Evolutionary conservation across 306 rosid species (phyloP), one percentile per base, ranked within the genome.

Genomic region (Cucurbita argyrosperma): DNA sequence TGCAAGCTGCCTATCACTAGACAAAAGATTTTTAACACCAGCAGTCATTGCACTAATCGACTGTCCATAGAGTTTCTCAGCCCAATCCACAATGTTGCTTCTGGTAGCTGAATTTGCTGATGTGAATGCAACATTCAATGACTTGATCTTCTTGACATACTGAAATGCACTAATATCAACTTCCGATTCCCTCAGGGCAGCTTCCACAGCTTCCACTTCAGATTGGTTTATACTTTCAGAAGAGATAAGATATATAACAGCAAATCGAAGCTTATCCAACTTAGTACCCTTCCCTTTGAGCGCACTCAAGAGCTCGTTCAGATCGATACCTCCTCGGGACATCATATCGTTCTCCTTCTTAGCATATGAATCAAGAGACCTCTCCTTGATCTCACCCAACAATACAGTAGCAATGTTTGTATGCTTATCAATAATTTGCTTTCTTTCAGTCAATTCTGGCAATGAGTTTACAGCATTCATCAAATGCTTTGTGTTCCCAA

Each of bases 41-140:
- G 98, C 98, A 12, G 98, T 90, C 84, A 94, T 97, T 5, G 91
- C 97, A 55, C 96, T 92, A 47, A 92, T 87, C 47, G 97, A 92
- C 82, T 92, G 97, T 50, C 97, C 96, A 61, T 94, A 94, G 42
- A 94, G 89, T 74, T 90, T 94, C 83, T 94, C 98, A 4, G 97
- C 98, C 98, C 98, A 94, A 80, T 94, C 98, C 13, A 94, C 98
- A 60, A 94, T 89, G 86, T 94, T 89, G 79, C 94, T 90, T 82
- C 96, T 79, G 87, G 89, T 88, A 67, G 97, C 97, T 79, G 96
- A 94, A 78, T 85, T 94, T n/a, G 97, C 94, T 0, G 96, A 84
- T 59, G 97, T 88, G 83, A 90, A 76, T 0, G 96, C 84, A 60
- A 85, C 95, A 77, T 94, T 94, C 84, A 94, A 84, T 10, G 98